Conservation (phyloP, 1,284 basidiomycete genomes). For the Pyrrhoderma noxium region DNA sequence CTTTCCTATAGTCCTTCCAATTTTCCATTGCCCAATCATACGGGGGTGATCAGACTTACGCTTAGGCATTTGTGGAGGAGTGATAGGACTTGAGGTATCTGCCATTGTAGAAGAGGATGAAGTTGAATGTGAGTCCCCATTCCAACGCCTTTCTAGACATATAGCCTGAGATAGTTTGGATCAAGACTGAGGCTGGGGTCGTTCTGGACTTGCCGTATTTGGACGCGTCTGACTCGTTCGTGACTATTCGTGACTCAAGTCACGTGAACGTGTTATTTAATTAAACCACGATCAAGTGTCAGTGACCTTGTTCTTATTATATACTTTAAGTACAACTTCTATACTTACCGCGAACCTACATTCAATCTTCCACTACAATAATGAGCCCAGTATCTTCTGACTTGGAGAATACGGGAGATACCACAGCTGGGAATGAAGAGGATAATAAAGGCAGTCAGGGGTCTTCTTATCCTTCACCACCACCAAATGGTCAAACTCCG, state of each 20-base stretch:
- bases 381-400: no score
- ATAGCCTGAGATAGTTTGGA: neutral
- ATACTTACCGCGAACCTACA: no score
- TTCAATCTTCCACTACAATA: no score
- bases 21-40: conserved; percentile 89
- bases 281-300: no score
- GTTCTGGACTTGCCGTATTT: no score
- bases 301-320: no score
- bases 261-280: no score
- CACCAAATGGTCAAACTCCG: conserved; percentile 55
- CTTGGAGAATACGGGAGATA: no score
- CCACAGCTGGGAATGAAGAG: no score
- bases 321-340: no score
- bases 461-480: conserved; percentile 42
- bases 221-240: no score
- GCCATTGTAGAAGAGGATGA: conserved; percentile 7
- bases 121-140: neutral
- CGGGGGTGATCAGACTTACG: conserved; percentile 52
- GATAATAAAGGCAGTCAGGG: neutral
- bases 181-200: neutral
- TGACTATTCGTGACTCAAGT: no score
- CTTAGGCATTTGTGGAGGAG: conserved; percentile 27
- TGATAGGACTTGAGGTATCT: conserved; percentile 12
- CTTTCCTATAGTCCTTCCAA: conserved; percentile 89
- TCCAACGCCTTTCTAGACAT: neutral